Conservation (phyloP, 306 rosid species). For the Sechiopsis laciniata region DNA sequence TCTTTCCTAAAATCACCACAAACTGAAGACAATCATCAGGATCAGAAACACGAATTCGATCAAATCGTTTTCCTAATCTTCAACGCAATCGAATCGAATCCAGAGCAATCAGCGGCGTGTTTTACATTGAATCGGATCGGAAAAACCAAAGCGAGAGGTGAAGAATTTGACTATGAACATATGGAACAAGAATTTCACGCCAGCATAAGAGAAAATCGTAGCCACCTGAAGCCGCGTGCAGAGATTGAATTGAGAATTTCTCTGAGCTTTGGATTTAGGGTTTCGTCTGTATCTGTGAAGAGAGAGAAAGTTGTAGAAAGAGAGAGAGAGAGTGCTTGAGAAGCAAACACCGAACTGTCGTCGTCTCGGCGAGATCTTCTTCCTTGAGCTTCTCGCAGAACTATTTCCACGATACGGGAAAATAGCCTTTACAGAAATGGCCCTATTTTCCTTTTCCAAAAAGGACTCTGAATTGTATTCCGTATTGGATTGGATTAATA, state of each 20-base stretch:
- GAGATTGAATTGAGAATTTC: not conserved
- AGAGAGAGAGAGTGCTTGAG: not conserved
- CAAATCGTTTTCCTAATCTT: slow-evolving; percentile 13
- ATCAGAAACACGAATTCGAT: slow-evolving; percentile 14
- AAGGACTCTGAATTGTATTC: not conserved
- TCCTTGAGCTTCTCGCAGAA: slow-evolving; percentile 10
- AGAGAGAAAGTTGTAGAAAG: not conserved
- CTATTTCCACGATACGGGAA: not conserved
- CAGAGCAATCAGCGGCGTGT: not conserved
- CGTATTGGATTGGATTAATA: not conserved
- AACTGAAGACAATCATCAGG: slow-evolving; percentile 3
- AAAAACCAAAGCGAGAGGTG: not conserved
- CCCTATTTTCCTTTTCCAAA: not conserved
- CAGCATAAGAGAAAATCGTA: slow-evolving; percentile 5
- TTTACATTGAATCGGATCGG: slow-evolving; percentile 5
- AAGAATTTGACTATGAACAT: slow-evolving; percentile 6
- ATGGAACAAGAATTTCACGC: slow-evolving; percentile 9
- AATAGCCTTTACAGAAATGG: not conserved
- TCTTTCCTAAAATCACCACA: not conserved
- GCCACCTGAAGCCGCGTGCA: slow-evolving; percentile 15
- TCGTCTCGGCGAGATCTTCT: slow-evolving; percentile 17
- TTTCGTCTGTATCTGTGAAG: not conserved
- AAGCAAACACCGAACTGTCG: slow-evolving; percentile 21
- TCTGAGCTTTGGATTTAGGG: not conserved
- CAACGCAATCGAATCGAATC: slow-evolving; percentile 11